Conservation (phyloP, 2,329 filamentous ascomycete species). For the Tolypocladium nubicola region DNA sequence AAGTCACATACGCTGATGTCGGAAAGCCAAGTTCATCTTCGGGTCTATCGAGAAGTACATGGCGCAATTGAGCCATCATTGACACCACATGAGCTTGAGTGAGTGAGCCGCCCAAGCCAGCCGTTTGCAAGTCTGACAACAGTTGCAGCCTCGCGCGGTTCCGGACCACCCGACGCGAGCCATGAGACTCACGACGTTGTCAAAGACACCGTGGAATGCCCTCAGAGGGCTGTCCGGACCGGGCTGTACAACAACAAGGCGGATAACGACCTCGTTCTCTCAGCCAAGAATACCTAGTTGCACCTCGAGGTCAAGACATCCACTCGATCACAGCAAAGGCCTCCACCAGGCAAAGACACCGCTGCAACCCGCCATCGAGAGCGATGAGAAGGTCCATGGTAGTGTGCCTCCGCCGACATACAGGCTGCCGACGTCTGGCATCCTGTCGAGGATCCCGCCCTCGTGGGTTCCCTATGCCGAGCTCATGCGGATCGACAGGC, state of each 20-base stretch:
- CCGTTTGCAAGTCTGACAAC: background rate
- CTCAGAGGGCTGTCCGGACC: background rate
- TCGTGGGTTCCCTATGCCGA: conserved; percentile 74
- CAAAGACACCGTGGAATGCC: background rate
- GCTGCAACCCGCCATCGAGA: conserved; percentile 4
- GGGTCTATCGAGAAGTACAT: background rate
- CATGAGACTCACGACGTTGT: background rate
- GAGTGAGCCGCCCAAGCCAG: background rate
- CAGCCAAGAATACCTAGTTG: background rate
- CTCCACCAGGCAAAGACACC: conserved; percentile 14
- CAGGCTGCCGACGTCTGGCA: conserved; percentile 56
- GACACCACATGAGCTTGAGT: background rate
- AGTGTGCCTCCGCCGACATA: conserved; percentile 31
- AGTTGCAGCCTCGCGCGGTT: background rate
- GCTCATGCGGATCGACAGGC: conserved; percentile 71
- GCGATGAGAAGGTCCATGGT: background rate
- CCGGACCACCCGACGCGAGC: background rate
- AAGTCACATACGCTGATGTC: background rate
- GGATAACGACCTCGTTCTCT: background rate
- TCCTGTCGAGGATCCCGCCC: conserved; percentile 58
- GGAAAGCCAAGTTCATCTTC: background rate
- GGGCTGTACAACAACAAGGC: background rate
- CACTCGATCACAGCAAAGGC: conserved; percentile 7
- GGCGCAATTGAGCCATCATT: background rate
- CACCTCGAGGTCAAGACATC: background rate